Conservation (phyloP, 345 rosid genomes). For the Dovyalis caffra region DNA sequence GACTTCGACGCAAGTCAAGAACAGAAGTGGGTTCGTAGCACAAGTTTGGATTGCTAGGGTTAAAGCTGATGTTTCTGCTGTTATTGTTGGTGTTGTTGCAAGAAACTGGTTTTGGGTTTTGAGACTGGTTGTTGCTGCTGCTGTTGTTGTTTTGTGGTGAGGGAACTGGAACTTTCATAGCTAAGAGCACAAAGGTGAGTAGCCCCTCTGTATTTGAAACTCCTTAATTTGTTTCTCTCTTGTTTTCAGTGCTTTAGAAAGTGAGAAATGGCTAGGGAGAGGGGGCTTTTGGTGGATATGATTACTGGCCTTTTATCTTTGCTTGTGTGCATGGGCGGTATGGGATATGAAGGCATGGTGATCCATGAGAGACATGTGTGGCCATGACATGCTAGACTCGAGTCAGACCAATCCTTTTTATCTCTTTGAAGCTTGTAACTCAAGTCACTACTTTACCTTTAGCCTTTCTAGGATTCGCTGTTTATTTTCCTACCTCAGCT, state of each 20-base stretch:
- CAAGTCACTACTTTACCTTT: slow-evolving; percentile 32
- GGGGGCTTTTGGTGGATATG: slow-evolving; percentile 55
- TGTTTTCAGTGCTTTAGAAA: not conserved
- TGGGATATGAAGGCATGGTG: not conserved
- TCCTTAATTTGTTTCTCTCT: not conserved
- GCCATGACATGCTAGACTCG: slow-evolving; percentile 27
- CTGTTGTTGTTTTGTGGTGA: slow-evolving; percentile 39
- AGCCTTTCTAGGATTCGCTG: slow-evolving; percentile 36
- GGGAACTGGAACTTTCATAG: slow-evolving; percentile 64
- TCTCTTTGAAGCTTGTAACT: slow-evolving; percentile 32
- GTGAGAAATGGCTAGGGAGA: slow-evolving; percentile 18
- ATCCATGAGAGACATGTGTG: slow-evolving; percentile 26
- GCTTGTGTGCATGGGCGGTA: slow-evolving; percentile 44
- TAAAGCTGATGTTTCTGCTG: slow-evolving; percentile 16
- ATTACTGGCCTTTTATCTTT: slow-evolving; percentile 53
- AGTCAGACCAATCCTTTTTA: slow-evolving; percentile 18
- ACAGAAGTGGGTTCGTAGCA: slow-evolving; percentile 81
- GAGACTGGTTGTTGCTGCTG: slow-evolving; percentile 18
- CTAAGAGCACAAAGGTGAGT: slow-evolving; percentile 5
- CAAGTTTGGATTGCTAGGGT: slow-evolving; percentile 5
- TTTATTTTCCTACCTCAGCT: not conserved
- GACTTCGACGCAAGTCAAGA: slow-evolving; percentile 63
- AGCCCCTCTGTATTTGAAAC: not conserved
- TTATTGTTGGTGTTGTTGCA: slow-evolving; percentile 25
- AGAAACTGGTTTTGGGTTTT: slow-evolving; percentile 24